These are phyloP conservation scores for Spencermartinsiella ligniputridi DNA, from an alignment of 1,139 yeast species.

Conservation along the genomic window DNA sequence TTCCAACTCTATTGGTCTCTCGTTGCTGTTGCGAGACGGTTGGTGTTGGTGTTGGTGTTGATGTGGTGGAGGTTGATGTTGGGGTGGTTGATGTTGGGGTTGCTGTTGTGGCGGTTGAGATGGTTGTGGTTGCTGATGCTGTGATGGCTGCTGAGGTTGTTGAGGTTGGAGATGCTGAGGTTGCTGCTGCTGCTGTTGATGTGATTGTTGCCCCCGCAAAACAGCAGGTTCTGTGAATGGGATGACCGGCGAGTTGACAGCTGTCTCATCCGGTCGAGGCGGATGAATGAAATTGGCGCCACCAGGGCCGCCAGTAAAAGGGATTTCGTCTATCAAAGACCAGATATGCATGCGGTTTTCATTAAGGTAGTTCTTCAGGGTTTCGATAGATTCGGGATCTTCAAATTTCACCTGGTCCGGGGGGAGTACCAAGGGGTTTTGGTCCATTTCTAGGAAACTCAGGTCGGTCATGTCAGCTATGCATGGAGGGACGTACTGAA, in stretches of 20 bases:
- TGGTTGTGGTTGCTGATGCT: not conserved
- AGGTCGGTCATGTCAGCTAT: conserved; percentile 51
- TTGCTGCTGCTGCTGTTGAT: no score
- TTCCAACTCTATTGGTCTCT: no score
- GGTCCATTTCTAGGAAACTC: conserved; percentile 63
- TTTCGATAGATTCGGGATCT: conserved; percentile 43
- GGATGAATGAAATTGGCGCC: conserved; percentile 5
- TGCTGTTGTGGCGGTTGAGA: not conserved
- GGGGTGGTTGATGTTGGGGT: conserved; percentile 4
- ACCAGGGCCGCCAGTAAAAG: conserved; percentile 3
- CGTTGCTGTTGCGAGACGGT: not conserved
- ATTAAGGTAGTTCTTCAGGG: conserved; percentile 43
- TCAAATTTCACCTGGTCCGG: conserved; percentile 39
- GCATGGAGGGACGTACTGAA: conserved; percentile 55
- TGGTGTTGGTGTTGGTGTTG: not conserved
- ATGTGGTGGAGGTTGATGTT: conserved; percentile 12
- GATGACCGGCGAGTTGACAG: not conserved
- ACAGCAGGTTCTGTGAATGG: not conserved
- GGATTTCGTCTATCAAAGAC: conserved; percentile 2
- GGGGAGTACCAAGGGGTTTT: conserved; percentile 59
- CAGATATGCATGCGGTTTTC: conserved; percentile 20
- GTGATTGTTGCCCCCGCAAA: not conserved
- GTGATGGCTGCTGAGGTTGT: not conserved
- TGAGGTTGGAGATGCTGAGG: not conserved
- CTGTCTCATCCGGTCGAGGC: conserved; percentile 2